Conservation (phyloP, 148 eudicot genomes). For the Fallopia convolvulus region DNA sequence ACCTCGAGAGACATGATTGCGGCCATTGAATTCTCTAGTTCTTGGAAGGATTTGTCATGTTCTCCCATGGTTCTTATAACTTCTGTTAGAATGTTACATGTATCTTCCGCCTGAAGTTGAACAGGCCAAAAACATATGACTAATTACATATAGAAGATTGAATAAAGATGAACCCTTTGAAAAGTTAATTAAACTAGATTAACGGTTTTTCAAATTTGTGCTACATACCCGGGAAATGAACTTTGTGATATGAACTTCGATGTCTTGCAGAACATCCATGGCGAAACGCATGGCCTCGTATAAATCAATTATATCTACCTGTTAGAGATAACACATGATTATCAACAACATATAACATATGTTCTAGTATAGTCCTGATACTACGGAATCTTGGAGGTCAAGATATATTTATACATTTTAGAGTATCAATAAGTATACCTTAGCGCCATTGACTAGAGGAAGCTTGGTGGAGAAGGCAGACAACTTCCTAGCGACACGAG, state of each 20-base stretch:
- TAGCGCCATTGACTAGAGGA: constrained; percentile 57
- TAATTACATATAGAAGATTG: not conserved
- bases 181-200: no score
- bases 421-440: constrained; percentile 21
- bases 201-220: no score
- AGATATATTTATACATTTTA: no score
- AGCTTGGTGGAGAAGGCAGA: constrained; percentile 55
- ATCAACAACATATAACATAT: no score
- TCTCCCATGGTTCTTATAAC: constrained; percentile 33
- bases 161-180: not conserved
- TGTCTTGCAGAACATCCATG: constrained; percentile 34
- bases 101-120: constrained; percentile 40
- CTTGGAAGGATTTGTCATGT: constrained; percentile 41
- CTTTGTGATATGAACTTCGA: constrained; percentile 30
- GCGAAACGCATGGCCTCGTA: constrained; percentile 48
- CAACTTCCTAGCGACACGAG: constrained; percentile 57
- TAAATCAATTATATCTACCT: constrained; percentile 42
- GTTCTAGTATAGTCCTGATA: no score
- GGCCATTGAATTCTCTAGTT: constrained; percentile 33
- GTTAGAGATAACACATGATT: not conserved
- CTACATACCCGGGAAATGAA: constrained; percentile 43
- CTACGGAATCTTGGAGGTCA: no score
- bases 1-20: constrained; percentile 50
- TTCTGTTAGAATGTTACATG: constrained; percentile 42
- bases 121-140: not conserved